Base-by-base conservation (phyloP, 306 rosid genomes). In the Psophocarpus tetragonolobus region DNA sequence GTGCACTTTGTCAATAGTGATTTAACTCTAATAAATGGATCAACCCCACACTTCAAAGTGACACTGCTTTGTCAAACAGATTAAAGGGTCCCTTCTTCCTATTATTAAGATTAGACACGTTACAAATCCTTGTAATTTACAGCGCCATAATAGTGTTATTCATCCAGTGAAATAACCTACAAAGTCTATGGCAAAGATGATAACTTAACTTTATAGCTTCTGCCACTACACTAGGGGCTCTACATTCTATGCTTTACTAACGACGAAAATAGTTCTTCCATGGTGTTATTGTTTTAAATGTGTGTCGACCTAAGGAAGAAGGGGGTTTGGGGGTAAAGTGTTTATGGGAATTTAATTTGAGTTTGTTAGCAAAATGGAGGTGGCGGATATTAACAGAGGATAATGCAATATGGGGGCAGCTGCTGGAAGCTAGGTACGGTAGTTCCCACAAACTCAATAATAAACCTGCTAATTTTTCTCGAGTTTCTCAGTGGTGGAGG, bases 41-140 rank as follows among this genome's bases (percentile, higher is more conserved):
- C 51, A 48, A 75, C 87, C 89, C 94, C 83, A 84, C 89, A 20
- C 21, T 11, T 81, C 74, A 54, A 60, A 73, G 66, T 65, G 82
- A 76, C 72, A 50, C 38, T 29, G 53, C 71, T 12, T 32, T 67
- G 53, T 65, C 81, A 65, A 56, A 60, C 48, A 61, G 36, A 51
- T 44, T 71, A 21, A 65, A 65, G 51, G 70, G 64, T 20, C 71
- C 81, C 9, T 64, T 42, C 63, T 44, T 13, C 71, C 51, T 45
- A 26, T 60, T 17, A 36, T 47, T 35, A 58, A 30, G 50, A 27
- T 41, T 66, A 6, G 83, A 78, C 86, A 17, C 61, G 48, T 50
- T 24, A 53, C 79, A 44, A 68, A 51, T 44, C 39, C 68, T 66
- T 24, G 66, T 44, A 39, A 78, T 73, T 54, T 61, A 53, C 48